Evolutionary conservation across 1,139 yeast species (phyloP).

Genomic region (Groenewaldozyma auringiensis): DNA sequence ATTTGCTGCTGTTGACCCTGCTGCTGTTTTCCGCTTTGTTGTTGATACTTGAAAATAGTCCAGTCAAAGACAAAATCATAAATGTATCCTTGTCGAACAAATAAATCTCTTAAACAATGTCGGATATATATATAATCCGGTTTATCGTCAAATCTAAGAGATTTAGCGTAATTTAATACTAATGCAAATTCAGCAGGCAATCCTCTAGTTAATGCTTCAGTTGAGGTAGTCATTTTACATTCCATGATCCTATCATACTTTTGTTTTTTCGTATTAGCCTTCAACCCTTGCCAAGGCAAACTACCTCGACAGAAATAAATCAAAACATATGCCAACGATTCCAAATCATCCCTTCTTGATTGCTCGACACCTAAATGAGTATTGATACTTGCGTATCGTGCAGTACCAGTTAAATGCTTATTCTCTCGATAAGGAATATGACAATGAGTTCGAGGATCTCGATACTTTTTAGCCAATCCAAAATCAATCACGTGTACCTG

Average conservation of each 20-base stretch:
- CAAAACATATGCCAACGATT: constrained; percentile 89
- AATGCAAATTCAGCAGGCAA: constrained; percentile 86
- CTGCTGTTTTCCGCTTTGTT: constrained; percentile 11
- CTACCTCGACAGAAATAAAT: constrained; percentile 94
- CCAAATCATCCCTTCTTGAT: constrained; percentile 93
- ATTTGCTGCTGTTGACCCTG: neutral
- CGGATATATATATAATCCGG: constrained; percentile 92
- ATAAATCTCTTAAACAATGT: constrained; percentile 81
- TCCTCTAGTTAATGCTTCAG: constrained; percentile 84
- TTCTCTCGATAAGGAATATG: constrained; percentile 96
- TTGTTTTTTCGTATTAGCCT: constrained; percentile 95
- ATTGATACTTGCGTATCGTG: constrained; percentile 90
- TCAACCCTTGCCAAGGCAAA: constrained; percentile 97
- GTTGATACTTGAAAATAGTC: constrained; percentile 80
- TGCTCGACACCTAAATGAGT: constrained; percentile 97
- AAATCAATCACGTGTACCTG: constrained; percentile 95
- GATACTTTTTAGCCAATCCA: constrained; percentile 90
- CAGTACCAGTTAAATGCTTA: constrained; percentile 94
- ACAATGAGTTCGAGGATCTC: constrained; percentile 92
- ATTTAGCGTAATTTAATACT: constrained; percentile 81
- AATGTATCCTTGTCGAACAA: constrained; percentile 79
- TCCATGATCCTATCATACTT: constrained; percentile 96
- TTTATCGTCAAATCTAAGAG: constrained; percentile 88
- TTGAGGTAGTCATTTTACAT: constrained; percentile 87
- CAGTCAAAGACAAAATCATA: constrained; percentile 96